These are phyloP conservation scores for Erodium trifolium DNA, from an alignment of 441 rosid genomes.

Conservation along the genomic window DNA sequence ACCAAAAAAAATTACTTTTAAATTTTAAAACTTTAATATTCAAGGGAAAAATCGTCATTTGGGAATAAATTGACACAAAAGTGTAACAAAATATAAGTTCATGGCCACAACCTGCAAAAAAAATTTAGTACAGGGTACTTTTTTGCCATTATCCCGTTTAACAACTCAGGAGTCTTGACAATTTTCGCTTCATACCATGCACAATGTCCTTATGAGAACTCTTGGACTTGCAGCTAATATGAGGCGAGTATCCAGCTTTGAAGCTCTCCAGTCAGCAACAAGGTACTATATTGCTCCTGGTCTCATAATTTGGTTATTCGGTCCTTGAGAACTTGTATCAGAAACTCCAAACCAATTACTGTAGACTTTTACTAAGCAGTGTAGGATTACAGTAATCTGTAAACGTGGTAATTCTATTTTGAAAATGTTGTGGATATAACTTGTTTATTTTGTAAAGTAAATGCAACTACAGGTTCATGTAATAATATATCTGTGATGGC, in stretches of 20 bases:
- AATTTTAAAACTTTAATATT: too few species aligned
- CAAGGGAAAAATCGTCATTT: too few species aligned
- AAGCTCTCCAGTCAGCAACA: constrained; percentile 53
- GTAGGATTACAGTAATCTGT: not conserved
- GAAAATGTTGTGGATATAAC: not conserved
- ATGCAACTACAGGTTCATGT: not conserved
- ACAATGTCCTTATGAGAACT: not conserved
- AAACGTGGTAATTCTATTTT: not conserved
- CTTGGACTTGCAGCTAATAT: constrained; percentile 36
- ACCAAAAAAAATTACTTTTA: too few species aligned
- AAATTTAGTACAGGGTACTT: too few species aligned
- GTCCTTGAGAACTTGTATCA: too few species aligned
- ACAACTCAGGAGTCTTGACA: not conserved
- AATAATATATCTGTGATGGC: not conserved
- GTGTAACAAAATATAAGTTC: too few species aligned
- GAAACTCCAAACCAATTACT: too few species aligned
- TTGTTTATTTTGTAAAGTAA: not conserved
- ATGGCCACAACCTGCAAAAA: too few species aligned
- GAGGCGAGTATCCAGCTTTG: constrained; percentile 58
- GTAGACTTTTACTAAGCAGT: not conserved
- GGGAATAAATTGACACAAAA: too few species aligned
- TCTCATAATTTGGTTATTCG: not conserved
- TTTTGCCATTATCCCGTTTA: too few species aligned
- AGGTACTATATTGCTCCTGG: constrained; percentile 27
- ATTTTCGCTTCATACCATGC: not conserved